Evolutionary conservation across 257 asterid genomes (phyloP).

Genomic region (Salvia miltiorrhiza): DNA sequence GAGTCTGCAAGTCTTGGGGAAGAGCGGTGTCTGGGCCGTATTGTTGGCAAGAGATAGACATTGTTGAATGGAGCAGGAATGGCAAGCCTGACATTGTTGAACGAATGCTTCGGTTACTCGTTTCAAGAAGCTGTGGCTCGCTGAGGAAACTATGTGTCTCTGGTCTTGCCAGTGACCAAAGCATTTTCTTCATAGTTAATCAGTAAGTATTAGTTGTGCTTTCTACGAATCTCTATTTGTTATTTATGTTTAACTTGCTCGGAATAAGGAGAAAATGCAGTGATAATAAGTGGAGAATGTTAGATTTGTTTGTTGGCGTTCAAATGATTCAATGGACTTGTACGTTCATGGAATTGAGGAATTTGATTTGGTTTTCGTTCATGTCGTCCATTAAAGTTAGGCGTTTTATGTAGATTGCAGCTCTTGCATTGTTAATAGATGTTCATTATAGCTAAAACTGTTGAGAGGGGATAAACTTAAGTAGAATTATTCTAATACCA

Average conservation of each 20-base stretch:
- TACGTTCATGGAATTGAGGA: neutral
- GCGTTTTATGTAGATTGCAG: neutral
- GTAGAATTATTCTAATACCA: neutral
- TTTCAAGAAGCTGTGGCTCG: conserved; percentile 66
- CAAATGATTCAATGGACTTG: neutral
- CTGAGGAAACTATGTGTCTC: conserved; percentile 53
- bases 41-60: conserved; percentile 91
- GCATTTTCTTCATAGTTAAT: conserved; percentile 50
- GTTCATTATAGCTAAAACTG: neutral
- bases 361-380: neutral
- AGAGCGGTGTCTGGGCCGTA: conserved; percentile 67
- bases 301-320: neutral
- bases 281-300: neutral
- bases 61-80: conserved; percentile 77
- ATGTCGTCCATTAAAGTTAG: neutral
- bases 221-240: conserved; percentile 7
- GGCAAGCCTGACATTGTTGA: conserved; percentile 41
- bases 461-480: neutral
- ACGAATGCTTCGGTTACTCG: conserved; percentile 58
- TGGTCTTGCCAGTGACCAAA: conserved; percentile 49
- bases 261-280: neutral
- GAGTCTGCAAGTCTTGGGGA: conserved; percentile 83
- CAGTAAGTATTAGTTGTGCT: conserved; percentile 42
- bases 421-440: neutral
- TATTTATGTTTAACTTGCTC: neutral